Percentiles rank a stretch among this genome's conserved stretches.
phyloP scores from a whole-genome alignment of 805 yeast genomes.

The Barnettozyma botsteinii region DNA sequence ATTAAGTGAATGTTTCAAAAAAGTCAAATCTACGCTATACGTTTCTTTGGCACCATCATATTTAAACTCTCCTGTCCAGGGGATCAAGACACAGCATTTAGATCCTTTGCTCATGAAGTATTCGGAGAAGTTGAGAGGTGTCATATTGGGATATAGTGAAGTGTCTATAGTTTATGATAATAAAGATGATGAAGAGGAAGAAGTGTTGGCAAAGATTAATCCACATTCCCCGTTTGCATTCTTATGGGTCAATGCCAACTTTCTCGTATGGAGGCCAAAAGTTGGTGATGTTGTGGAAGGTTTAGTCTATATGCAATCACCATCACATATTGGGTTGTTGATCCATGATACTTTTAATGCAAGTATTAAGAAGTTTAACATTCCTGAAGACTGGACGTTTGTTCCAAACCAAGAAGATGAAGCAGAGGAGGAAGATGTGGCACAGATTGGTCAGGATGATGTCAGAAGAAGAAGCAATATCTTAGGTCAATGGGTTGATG shows the following conservation, averaged over 20 bases:
- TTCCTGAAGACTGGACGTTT: slow-evolving; percentile 85
- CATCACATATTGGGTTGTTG: slow-evolving; percentile 88
- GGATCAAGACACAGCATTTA: slow-evolving; percentile 80
- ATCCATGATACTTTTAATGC: slow-evolving; percentile 95
- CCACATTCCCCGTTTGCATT: slow-evolving; percentile 83
- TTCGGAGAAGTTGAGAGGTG: slow-evolving; percentile 67
- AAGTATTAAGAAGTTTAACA: slow-evolving; percentile 74
- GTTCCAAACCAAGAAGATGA: slow-evolving; percentile 74
- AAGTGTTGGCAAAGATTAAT: slow-evolving; percentile 53
- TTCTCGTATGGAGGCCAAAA: slow-evolving; percentile 85
- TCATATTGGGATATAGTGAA: slow-evolving; percentile 74
- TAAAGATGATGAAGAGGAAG: slow-evolving; percentile 32
- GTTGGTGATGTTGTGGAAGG: slow-evolving; percentile 88
- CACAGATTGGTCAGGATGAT: slow-evolving; percentile 1
- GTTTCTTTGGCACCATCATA: slow-evolving; percentile 86
- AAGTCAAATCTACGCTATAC: slow-evolving; percentile 56
- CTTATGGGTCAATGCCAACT: slow-evolving; percentile 78
- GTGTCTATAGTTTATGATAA: slow-evolving; percentile 42
- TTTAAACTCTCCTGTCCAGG: slow-evolving; percentile 61
- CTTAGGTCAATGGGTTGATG: slow-evolving; percentile 86
- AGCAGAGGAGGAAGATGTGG: slow-evolving; percentile 22
- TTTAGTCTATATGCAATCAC: slow-evolving; percentile 83
- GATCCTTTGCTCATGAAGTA: slow-evolving; percentile 87
- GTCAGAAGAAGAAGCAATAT: slow-evolving; percentile 17
- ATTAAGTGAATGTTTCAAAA: slow-evolving; percentile 63